These are phyloP conservation scores for Talaromyces liani DNA, from an alignment of 495 filamentous ascomycete species.

Conservation along the genomic window DNA sequence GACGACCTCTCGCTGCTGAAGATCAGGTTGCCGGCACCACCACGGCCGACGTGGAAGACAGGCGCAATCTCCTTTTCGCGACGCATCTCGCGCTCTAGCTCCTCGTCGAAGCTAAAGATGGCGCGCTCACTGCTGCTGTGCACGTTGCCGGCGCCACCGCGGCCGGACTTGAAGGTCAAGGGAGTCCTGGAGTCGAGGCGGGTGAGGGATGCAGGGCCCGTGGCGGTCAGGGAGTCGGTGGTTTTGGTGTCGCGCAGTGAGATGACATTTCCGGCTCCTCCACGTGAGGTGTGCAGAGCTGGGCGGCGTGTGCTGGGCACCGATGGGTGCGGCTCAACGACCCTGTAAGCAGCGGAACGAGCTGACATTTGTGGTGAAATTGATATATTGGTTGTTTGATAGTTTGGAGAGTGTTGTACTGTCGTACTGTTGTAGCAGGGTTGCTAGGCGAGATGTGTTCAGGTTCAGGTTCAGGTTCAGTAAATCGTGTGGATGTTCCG, in stretches of 20 bases:
- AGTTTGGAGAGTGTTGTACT: too few species aligned
- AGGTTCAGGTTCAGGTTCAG: background rate
- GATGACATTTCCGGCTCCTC: slow-evolving; percentile 75
- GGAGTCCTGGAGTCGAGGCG: slow-evolving; percentile 34
- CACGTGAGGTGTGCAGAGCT: slow-evolving; percentile 68
- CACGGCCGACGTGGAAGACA: slow-evolving; percentile 78
- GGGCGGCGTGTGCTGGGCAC: slow-evolving; percentile 52
- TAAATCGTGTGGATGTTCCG: background rate
- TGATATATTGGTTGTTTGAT: background rate
- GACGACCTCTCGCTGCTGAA: slow-evolving; percentile 17
- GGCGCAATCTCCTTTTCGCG: slow-evolving; percentile 47
- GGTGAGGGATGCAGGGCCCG: slow-evolving; percentile 45
- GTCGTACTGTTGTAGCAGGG: background rate
- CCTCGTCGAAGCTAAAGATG: slow-evolving; percentile 88
- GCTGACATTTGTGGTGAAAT: background rate
- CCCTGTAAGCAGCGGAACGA: slow-evolving; percentile 43
- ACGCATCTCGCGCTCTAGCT: slow-evolving; percentile 63
- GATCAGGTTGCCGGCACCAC: slow-evolving; percentile 79
- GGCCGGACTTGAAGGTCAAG: slow-evolving; percentile 62
- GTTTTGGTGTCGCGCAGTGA: slow-evolving; percentile 63
- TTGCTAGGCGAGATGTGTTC: background rate
- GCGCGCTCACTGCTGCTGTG: slow-evolving; percentile 58
- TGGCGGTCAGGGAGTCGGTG: slow-evolving; percentile 40
- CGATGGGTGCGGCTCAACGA: slow-evolving; percentile 77
- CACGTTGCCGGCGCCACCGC: slow-evolving; percentile 87